phyloP scores from a whole-genome alignment of 306 rosid species.

The Malus domestica region ASM211411v1 NC_041803.1:1190501-1191000 shows the following conservation, averaged over 20 bases:
- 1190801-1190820: slow-evolving; percentile 6
- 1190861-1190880: slow-evolving; percentile 53
- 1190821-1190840: slow-evolving; percentile 62
- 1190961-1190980: slow-evolving; percentile 31
- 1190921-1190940: slow-evolving; percentile 56
- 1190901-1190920: slow-evolving; percentile 41
- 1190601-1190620: slow-evolving; percentile 25
- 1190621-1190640: not conserved
- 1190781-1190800: slow-evolving; percentile 19
- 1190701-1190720: not conserved
- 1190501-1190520: slow-evolving; percentile 89
- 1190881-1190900: slow-evolving; percentile 55
- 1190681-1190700: slow-evolving; percentile 24
- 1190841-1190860: slow-evolving; percentile 23
- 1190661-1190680: too few relatives aligned
- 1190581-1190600: slow-evolving; percentile 49
- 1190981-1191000: not conserved
- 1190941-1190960: slow-evolving; percentile 30
- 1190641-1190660: slow-evolving; percentile 12
- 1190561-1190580: slow-evolving; percentile 78
- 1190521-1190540: slow-evolving; percentile 72
- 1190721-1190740: not conserved
- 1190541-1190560: slow-evolving; percentile 95
- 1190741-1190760: not conserved
- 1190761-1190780: not conserved